phyloP scores from a whole-genome alignment of 1,139 yeast species.

The Yamadazyma blattariae region DNA sequence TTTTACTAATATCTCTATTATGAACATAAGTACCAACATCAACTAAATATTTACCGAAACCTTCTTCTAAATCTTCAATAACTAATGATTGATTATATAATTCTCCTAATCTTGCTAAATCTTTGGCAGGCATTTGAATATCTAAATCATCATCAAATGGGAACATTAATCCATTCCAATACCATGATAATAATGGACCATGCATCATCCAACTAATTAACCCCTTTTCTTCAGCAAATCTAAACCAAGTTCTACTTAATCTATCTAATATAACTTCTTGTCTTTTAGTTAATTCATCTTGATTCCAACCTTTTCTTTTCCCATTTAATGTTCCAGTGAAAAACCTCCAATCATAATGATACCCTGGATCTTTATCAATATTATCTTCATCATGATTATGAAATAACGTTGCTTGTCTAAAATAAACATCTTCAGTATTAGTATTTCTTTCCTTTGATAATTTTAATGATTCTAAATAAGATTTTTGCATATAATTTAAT shows the following conservation, averaged over 20 bases:
- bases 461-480: slow-evolving; percentile 20
- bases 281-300: slow-evolving; percentile 17
- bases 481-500: slow-evolving; percentile 13
- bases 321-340: slow-evolving; percentile 45
- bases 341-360: slow-evolving; percentile 72
- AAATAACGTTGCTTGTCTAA: slow-evolving; percentile 19
- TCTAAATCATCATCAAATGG: slow-evolving; percentile 33
- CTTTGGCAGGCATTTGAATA: slow-evolving; percentile 30
- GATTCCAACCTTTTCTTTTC: slow-evolving; percentile 17
- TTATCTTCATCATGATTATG: slow-evolving; percentile 13
- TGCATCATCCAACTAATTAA: slow-evolving; percentile 36
- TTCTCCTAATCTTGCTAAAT: slow-evolving; percentile 24
- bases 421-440: slow-evolving; percentile 20
- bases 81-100: slow-evolving; percentile 32
- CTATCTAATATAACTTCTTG: slow-evolving; percentile 25
- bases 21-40: slow-evolving; percentile 29
- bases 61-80: slow-evolving; percentile 27
- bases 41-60: slow-evolving; percentile 25
- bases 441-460: slow-evolving; percentile 17
- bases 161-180: slow-evolving; percentile 34
- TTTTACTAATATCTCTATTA: slow-evolving; percentile 28
- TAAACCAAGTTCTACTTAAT: slow-evolving; percentile 25
- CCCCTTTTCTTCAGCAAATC: slow-evolving; percentile 32
- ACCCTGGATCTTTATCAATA: slow-evolving; percentile 29
- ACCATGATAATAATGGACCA: slow-evolving; percentile 36